These are phyloP conservation scores for Naganishia vishniacii DNA, from an alignment of 768 basidiomycete genomes.

Conservation along the genomic window DNA sequence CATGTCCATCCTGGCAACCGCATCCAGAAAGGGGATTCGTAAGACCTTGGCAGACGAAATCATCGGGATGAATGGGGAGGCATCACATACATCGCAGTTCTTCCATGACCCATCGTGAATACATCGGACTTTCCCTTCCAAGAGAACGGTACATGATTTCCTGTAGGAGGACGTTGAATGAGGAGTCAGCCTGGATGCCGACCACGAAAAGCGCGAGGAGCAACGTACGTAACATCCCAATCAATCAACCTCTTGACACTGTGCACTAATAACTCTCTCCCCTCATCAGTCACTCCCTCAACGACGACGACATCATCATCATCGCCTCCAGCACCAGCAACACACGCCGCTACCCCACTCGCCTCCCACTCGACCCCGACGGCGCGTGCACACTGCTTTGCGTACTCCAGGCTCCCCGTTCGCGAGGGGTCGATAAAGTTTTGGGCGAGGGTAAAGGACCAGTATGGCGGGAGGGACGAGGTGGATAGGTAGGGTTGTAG, in stretches of 20 bases:
- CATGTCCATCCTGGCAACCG: conserved; percentile 62
- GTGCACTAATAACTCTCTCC: conserved; percentile 59
- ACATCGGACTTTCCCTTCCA: conserved; percentile 53
- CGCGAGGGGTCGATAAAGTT: conserved; percentile 59
- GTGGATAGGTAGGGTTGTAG: conserved; percentile 5
- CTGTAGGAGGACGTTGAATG: conserved; percentile 48
- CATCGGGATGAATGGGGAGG: no score
- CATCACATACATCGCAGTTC: conserved; percentile 63
- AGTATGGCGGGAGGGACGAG: conserved; percentile 50
- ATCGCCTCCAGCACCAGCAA: conserved; percentile 50
- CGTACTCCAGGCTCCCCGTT: conserved; percentile 64
- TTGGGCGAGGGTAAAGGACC: conserved; percentile 76
- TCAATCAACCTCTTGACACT: conserved; percentile 55
- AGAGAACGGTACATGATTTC: conserved; percentile 81
- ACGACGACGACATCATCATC: background rate
- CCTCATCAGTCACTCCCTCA: conserved; percentile 48
- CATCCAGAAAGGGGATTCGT: conserved; percentile 11
- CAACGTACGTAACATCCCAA: conserved; percentile 58
- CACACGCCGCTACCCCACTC: conserved; percentile 53
- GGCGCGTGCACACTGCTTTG: conserved; percentile 61
- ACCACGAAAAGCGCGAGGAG: background rate
- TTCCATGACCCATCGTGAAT: conserved; percentile 58
- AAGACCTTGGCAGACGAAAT: conserved; percentile 18
- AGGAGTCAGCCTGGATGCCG: background rate
- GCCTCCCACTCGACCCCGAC: conserved; percentile 66